Percentiles rank a stretch among this genome's conserved stretches.
These are phyloP conservation scores for Sphaerulina populicola DNA, from an alignment of 2,329 filamentous ascomycete species.

Conservation along the genomic window DNA sequence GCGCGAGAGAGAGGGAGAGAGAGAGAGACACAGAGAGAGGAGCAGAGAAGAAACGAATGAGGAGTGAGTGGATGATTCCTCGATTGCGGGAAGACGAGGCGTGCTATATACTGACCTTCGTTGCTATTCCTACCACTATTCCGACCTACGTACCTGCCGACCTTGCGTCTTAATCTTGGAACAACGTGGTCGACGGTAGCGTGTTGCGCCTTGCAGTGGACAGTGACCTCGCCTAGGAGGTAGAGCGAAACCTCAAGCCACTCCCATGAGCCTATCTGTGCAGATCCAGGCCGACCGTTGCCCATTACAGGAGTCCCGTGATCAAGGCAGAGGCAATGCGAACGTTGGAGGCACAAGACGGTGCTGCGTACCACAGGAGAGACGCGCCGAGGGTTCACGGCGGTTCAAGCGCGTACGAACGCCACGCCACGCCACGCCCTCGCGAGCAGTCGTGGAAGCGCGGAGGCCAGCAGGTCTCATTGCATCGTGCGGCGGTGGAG, in stretches of 20 bases:
- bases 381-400: neutral
- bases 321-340: neutral
- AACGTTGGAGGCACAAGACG: neutral
- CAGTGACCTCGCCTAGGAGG: neutral
- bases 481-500: neutral
- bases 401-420: neutral
- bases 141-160: too few relatives aligned
- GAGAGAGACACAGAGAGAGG: neutral
- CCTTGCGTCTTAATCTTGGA: neutral
- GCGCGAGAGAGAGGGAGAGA: neutral
- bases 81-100: neutral
- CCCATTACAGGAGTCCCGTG: neutral
- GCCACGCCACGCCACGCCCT: neutral
- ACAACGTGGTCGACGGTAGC: neutral
- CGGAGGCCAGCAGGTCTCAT: neutral
- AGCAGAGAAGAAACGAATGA: neutral
- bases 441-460: conserved; percentile 2
- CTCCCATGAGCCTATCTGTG: neutral
- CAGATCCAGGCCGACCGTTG: neutral
- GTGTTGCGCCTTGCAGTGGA: conserved; percentile 1
- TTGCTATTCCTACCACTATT: neutral
- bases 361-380: neutral
- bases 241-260: conserved; percentile 2
- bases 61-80: conserved; percentile 5
- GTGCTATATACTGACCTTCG: conserved; percentile 2